Base-by-base conservation (phyloP, 768 basidiomycete genomes). In the Rickenella mellea region DNA sequence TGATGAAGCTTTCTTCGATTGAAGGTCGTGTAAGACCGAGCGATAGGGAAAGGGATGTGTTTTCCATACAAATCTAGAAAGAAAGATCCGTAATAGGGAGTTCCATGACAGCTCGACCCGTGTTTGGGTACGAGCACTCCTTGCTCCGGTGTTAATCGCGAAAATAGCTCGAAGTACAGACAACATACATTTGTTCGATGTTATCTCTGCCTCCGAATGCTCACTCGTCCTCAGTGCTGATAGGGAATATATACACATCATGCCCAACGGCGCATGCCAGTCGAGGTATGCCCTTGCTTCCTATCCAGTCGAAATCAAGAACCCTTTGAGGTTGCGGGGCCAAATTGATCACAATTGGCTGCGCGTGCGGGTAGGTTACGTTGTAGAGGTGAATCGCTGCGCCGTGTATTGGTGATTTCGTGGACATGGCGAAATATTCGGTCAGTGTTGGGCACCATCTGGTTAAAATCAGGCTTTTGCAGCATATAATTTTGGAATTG, bases 371-470 rank as follows among this genome's bases (percentile, higher is more conserved):
- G 56, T 78, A 83, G 40, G 70, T 70, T 33, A 69, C 66, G 51
- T 83, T 83, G 62, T 85, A 74, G 30, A 89, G 68, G 52, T 85
- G 73, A 28, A 90, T 67, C 24, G 73, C 60, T 22, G 84, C 86
- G 42, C 83, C 85, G 46, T 67, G 73, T 27, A 60, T 57, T 8
- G 76, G 67, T 3, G 72, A 72, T 15, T 17, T 3, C 5, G 78
- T 70, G 6, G 83, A 79, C 41, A 88, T 76, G 28, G 81, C 87
- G 60, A 90, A 90, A 51, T 80, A 80, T 41, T 83, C 78, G 8
- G 83, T 71, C 56, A 74, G 76, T 12, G 83, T 81, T 19, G 71
- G 77, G 50, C 80, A 87, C 87, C 87, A 89, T 38, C 85, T 88
- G 44, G 7, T 28, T 24, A 40, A 28, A 14, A 11, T 11, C 14